phyloP scores from a whole-genome alignment of 2,329 filamentous ascomycete genomes.

The Arachnopeziza araneosa region DNA sequence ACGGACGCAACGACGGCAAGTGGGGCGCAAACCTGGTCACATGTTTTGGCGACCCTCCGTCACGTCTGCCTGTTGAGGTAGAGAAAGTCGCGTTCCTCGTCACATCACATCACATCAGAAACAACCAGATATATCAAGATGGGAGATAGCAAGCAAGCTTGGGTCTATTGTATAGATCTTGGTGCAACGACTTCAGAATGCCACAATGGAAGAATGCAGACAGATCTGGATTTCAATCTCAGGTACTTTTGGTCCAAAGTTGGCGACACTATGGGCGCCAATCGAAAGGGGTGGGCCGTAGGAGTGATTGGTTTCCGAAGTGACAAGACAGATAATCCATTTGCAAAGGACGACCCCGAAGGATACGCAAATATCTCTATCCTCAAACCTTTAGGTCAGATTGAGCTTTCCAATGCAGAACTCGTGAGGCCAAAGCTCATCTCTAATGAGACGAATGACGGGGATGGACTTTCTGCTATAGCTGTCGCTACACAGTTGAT shows the following conservation, averaged over 20 bases:
- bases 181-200: constrained; percentile 76
- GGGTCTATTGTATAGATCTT: constrained; percentile 85
- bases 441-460: constrained; percentile 60
- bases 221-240: constrained; percentile 85
- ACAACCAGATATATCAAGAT: not conserved
- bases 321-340: constrained; percentile 64
- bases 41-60: not conserved
- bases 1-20: not conserved
- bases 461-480: constrained; percentile 84
- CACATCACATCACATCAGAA: not conserved
- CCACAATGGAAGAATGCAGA: constrained; percentile 64
- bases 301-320: constrained; percentile 83
- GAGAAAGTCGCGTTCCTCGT: not conserved
- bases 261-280: constrained; percentile 60
- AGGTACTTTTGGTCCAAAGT: constrained; percentile 95
- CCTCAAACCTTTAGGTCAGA: constrained; percentile 59
- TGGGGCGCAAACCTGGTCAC: not conserved
- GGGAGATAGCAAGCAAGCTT: constrained; percentile 66
- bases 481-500: constrained; percentile 88
- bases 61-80: not conserved
- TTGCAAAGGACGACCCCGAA: constrained; percentile 48
- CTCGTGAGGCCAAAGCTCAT: constrained; percentile 57
- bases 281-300: constrained; percentile 66
- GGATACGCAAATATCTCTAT: constrained; percentile 80
- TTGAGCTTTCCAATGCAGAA: constrained; percentile 63